Percentiles rank a stretch among this genome's conserved stretches.
These are phyloP conservation scores for Pythium utonaiense DNA, from an alignment of 352 stramenopile species.

Conservation along the genomic window DNA sequence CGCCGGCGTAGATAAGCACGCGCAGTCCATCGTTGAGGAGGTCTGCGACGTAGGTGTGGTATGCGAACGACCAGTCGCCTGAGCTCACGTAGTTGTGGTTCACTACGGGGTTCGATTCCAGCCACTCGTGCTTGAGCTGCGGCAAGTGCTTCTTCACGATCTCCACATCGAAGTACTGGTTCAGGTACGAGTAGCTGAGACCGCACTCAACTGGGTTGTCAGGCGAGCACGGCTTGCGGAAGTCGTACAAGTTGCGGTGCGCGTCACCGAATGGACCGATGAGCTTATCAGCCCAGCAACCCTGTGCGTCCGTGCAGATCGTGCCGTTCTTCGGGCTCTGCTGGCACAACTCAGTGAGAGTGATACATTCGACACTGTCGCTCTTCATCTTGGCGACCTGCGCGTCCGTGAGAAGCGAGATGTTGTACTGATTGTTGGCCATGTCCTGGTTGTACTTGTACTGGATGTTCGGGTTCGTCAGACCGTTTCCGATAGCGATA, in stretches of 20 bases:
- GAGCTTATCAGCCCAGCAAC: constrained; percentile 36
- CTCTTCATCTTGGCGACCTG: constrained; percentile 43
- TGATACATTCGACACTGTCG: constrained; percentile 20
- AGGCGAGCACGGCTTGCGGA: constrained; percentile 59
- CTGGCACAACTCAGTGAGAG: constrained; percentile 27
- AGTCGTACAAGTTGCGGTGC: constrained; percentile 72
- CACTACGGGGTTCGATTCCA: too few species aligned
- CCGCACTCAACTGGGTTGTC: too few species aligned
- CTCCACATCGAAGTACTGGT: too few species aligned
- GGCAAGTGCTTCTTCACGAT: too few species aligned
- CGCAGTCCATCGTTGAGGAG: constrained; percentile 50
- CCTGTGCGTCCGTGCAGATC: constrained; percentile 32
- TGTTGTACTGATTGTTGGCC: constrained; percentile 67
- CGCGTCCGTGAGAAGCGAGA: constrained; percentile 44
- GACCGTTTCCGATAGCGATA: constrained; percentile 32
- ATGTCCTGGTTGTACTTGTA: constrained; percentile 70
- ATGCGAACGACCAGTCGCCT: too few species aligned
- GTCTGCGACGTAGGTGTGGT: constrained; percentile 57
- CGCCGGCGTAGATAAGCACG: constrained; percentile 91
- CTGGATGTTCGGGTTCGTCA: constrained; percentile 26
- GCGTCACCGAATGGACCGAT: constrained; percentile 38
- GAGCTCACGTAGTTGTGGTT: too few species aligned
- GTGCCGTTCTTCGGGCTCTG: constrained; percentile 25
- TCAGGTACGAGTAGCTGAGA: too few species aligned
- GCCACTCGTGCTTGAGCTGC: too few species aligned